Conservation (phyloP, 805 yeast genomes). For the Teunomyces panamensis region DNA sequence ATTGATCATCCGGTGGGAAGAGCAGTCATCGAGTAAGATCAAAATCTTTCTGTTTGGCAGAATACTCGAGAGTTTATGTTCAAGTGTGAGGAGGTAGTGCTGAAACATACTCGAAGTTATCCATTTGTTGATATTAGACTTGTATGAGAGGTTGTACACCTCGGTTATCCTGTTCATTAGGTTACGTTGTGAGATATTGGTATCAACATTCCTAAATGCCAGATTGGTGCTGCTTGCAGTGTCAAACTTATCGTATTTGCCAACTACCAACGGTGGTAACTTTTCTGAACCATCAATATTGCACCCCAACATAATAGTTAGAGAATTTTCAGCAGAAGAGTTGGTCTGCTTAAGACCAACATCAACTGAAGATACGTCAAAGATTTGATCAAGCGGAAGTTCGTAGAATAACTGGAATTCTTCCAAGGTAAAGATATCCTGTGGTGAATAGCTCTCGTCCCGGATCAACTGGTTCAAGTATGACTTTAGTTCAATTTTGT, state of each 20-base stretch:
- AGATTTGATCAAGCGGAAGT: slow-evolving; percentile 58
- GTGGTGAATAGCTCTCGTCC: slow-evolving; percentile 39
- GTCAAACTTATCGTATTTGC: slow-evolving; percentile 50
- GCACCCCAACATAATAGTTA: slow-evolving; percentile 59
- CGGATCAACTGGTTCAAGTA: slow-evolving; percentile 34
- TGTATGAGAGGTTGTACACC: slow-evolving; percentile 51
- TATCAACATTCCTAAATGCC: slow-evolving; percentile 13
- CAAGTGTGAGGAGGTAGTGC: slow-evolving; percentile 58
- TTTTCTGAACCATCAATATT: slow-evolving; percentile 64
- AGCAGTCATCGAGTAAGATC: slow-evolving; percentile 58
- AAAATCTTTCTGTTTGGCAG: slow-evolving; percentile 47
- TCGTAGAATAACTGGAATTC: slow-evolving; percentile 60
- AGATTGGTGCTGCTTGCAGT: slow-evolving; percentile 25
- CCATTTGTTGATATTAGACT: slow-evolving; percentile 61
- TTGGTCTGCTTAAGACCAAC: slow-evolving; percentile 39
- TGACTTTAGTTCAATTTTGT: slow-evolving; percentile 46
- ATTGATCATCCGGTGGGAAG: slow-evolving; percentile 55
- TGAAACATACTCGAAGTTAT: slow-evolving; percentile 60
- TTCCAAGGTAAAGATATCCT: slow-evolving; percentile 57
- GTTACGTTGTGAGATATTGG: slow-evolving; percentile 11
- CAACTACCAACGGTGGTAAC: slow-evolving; percentile 58
- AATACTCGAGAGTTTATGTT: slow-evolving; percentile 50
- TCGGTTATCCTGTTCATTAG: slow-evolving; percentile 41
- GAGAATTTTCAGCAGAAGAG: slow-evolving; percentile 38
- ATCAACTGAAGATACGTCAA: slow-evolving; percentile 43